phyloP scores from a whole-genome alignment of 371 early-diverging fungal genomes.

The Lichtheimia ramosa region DNA sequence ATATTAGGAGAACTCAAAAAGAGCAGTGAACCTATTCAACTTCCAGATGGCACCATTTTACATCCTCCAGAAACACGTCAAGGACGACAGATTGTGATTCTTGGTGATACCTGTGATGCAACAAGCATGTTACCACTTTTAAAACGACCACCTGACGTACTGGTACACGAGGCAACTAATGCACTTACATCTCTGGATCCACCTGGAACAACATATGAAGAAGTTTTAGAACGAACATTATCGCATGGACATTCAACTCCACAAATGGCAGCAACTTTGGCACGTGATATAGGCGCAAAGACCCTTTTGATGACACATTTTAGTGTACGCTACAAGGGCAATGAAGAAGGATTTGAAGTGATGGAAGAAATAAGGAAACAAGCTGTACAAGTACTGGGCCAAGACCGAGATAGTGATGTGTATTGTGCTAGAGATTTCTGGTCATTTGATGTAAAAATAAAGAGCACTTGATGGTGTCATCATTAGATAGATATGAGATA shows the following conservation, averaged over 20 bases:
- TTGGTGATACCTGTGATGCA: constrained; percentile 61
- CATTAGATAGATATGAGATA: too few relatives aligned
- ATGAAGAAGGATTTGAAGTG: constrained; percentile 38
- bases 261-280: constrained; percentile 59
- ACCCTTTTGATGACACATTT: constrained; percentile 61
- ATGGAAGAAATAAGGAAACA: constrained; percentile 58
- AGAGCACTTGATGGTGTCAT: too few relatives aligned
- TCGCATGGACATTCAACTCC: constrained; percentile 66
- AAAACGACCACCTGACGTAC: constrained; percentile 20
- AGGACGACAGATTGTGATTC: constrained; percentile 52
- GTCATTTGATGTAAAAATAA: constrained; percentile 33
- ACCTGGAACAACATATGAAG: constrained; percentile 1
- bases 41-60: constrained; percentile 53
- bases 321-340: constrained; percentile 56
- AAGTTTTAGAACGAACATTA: constrained; percentile 33
- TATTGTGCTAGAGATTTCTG: constrained; percentile 50
- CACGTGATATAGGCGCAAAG: constrained; percentile 39
- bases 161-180: constrained; percentile 68
- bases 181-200: constrained; percentile 42
- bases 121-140: constrained; percentile 19
- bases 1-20: constrained; percentile 48
- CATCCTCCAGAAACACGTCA: constrained; percentile 33
- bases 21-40: constrained; percentile 23
- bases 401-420: constrained; percentile 29
- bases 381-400: constrained; percentile 41